Base-by-base conservation (phyloP, 2,329 filamentous ascomycete species). In the Colletotrichum sp. region DNA sequence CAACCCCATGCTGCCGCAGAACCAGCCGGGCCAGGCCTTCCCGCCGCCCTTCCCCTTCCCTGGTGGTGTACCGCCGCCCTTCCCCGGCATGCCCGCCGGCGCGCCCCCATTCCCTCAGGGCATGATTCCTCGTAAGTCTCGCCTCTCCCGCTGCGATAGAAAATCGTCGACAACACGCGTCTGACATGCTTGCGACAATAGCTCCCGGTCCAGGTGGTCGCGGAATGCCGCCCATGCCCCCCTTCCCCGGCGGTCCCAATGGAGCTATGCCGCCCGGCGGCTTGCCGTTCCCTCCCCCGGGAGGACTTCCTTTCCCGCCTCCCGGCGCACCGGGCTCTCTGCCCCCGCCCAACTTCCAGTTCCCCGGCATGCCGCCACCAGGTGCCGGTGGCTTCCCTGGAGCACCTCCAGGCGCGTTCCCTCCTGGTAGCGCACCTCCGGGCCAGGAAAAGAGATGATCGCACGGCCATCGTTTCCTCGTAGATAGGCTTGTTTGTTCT, bases 1-100 rank as follows among this genome's bases (percentile, higher is more conserved):
- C 77, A 98, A 98, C 85, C 96, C 95, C 68, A 95, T 97, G 92
- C 92, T 96, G 65, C 91, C 89, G 13, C 91, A 93, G 82, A 93
- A 93, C 85, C 93, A 93, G 83, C 91, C 91, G 66, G 89, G 90
- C 78, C 87, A 87, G 28, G 85, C 85, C 79, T 84, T 86, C 78
- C 83, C 89, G 68, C 88, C 89, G 36, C 85, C 91, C 39, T 94
- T 93, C 82, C 89, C 87, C 75, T 93, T 95, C 82, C 92, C 93
- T 60, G 92, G 92, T 77, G 87, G 89, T 74, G 84, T 86, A 48
- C 92, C 91, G 72, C 92, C 92, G 60, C 91, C 91, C 30, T 93
- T 93, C 80, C 90, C 89, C 66, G 87, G 87, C 67, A 86, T 89
- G 84, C 87, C 85, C 6, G 76, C 76, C 34, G 85, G 84, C 55